Conservation (phyloP, 495 filamentous ascomycete genomes). For the Monascus purpureus region DNA sequence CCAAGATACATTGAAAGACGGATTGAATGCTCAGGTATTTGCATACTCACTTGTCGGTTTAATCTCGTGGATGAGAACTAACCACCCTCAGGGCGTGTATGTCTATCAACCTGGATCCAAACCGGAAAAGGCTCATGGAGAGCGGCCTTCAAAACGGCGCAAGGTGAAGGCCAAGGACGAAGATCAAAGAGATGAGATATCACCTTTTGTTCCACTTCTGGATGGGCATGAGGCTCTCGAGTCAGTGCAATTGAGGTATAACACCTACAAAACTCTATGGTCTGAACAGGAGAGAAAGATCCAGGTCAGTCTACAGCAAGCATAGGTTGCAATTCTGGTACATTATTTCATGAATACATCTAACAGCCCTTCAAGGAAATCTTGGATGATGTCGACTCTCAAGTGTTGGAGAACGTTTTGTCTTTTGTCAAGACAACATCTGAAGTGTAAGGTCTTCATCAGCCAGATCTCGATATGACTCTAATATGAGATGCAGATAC, state of each 20-base stretch:
- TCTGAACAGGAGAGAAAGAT: slow-evolving; percentile 49
- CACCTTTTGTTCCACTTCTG: slow-evolving; percentile 46
- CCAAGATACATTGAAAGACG: too few species aligned
- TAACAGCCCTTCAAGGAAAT: slow-evolving; percentile 14
- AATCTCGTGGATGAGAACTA: slow-evolving; percentile 3
- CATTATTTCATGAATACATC: background rate
- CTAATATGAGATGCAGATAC: slow-evolving; percentile 17
- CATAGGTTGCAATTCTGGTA: background rate
- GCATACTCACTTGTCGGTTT: too few species aligned
- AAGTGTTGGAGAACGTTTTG: slow-evolving; percentile 50
- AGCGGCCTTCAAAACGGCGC: slow-evolving; percentile 51
- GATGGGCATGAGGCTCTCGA: slow-evolving; percentile 43
- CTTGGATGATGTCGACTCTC: slow-evolving; percentile 31
- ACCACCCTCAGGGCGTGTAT: slow-evolving; percentile 45
- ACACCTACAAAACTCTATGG: slow-evolving; percentile 57
- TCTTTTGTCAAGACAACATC: slow-evolving; percentile 47
- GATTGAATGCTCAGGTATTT: slow-evolving; percentile 35
- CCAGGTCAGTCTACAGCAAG: slow-evolving; percentile 49
- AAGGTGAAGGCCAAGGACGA: slow-evolving; percentile 28
- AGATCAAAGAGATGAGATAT: slow-evolving; percentile 5
- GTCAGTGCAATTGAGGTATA: slow-evolving; percentile 38
- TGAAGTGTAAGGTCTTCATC: slow-evolving; percentile 19
- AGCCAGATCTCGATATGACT: background rate
- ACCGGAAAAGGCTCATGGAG: slow-evolving; percentile 15
- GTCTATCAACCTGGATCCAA: slow-evolving; percentile 49